Conservation (phyloP, 371 early-diverging fungal species). For the Apophysomyces variabilis region DNA sequence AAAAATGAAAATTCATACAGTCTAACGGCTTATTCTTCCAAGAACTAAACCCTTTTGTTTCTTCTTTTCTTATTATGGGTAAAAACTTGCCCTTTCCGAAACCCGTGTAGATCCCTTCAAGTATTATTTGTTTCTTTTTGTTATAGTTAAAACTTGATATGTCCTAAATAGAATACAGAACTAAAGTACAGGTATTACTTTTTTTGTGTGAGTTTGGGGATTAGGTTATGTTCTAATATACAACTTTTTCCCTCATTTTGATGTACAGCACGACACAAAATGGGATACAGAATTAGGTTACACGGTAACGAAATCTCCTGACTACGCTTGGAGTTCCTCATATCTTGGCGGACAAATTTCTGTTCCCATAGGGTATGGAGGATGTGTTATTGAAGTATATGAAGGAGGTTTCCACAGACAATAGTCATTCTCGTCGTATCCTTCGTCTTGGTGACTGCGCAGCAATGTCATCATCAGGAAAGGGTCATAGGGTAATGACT, state of each 20-base stretch:
- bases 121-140: no score
- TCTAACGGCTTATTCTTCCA: not conserved
- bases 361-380: not conserved
- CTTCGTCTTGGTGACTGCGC: not conserved
- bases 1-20: not conserved
- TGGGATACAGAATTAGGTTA: not conserved
- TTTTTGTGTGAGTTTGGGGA: no score
- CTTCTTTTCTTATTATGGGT: not conserved
- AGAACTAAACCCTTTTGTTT: not conserved
- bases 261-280: not conserved
- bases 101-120: no score
- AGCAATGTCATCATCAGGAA: conserved; percentile 22
- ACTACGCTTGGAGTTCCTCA: not conserved
- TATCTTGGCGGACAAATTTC: conserved; percentile 5
- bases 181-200: no score
- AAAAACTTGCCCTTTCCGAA: no score
- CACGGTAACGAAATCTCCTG: not conserved
- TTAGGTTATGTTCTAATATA: no score
- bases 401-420: not conserved
- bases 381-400: not conserved
- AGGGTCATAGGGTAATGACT: conserved; percentile 45
- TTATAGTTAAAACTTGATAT: no score
- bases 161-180: no score
- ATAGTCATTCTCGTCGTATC: not conserved
- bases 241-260: no score